A percentile compares a stretch with the other conserved stretches of the same genome.
Conservation (phyloP, 73 alveolate species). For the Paramecium tetraurelia region DNA sequence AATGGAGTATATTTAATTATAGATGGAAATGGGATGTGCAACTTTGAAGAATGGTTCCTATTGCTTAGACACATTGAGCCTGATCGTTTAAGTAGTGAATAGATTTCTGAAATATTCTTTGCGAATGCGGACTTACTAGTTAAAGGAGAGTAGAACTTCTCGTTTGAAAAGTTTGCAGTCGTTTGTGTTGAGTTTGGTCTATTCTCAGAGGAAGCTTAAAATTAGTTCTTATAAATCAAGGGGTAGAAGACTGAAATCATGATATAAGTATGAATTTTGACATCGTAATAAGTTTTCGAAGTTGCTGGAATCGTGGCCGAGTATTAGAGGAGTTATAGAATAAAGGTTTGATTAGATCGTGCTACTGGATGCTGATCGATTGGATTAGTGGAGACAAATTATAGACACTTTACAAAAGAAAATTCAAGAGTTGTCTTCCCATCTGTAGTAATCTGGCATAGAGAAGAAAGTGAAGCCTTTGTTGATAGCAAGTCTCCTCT, state of each 20-base stretch:
- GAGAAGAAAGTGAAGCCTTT: slow-evolving; percentile 18
- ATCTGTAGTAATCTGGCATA: neutral
- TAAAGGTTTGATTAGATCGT: slow-evolving; percentile 14
- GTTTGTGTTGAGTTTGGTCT: slow-evolving; percentile 57
- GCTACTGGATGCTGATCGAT: neutral
- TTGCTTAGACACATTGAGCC: slow-evolving; percentile 56
- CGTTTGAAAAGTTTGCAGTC: slow-evolving; percentile 65
- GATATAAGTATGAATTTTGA: neutral
- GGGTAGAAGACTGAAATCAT: slow-evolving; percentile 12
- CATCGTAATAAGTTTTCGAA: neutral
- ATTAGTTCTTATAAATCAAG: slow-evolving; percentile 40
- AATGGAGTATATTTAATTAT: neutral
- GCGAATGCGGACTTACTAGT: slow-evolving; percentile 52
- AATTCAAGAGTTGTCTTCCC: neutral
- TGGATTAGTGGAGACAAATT: slow-evolving; percentile 19
- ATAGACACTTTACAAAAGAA: slow-evolving; percentile 1
- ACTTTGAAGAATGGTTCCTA: slow-evolving; percentile 56
- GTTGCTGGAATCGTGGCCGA: neutral
- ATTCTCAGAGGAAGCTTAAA: slow-evolving; percentile 55
- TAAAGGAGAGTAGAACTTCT: slow-evolving; percentile 43
- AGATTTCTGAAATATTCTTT: slow-evolving; percentile 49
- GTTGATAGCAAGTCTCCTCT: neutral
- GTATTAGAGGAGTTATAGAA: neutral
- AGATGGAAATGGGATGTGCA: slow-evolving; percentile 64
- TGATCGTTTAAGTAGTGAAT: slow-evolving; percentile 32